phyloP scores from a whole-genome alignment of 208 protist genomes.

The Novymonas esmeraldas region DNA sequence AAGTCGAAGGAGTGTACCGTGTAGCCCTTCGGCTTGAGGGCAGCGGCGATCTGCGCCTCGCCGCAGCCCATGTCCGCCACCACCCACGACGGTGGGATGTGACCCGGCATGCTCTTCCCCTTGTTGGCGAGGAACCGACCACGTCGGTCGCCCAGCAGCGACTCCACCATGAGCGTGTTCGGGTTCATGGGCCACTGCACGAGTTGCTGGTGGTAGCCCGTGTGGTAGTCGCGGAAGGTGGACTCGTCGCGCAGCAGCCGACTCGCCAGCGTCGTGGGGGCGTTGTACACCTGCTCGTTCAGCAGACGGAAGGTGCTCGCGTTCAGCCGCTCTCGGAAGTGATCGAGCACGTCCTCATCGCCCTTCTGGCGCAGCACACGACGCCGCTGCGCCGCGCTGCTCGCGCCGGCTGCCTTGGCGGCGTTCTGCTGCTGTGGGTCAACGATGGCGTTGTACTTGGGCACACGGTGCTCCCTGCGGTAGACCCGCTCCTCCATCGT shows the following conservation, averaged over 20 bases:
- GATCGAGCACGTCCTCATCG: conserved; percentile 80
- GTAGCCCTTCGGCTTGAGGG: conserved; percentile 75
- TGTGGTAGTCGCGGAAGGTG: conserved; percentile 93
- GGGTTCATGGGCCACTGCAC: conserved; percentile 94
- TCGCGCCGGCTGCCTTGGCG: conserved; percentile 50
- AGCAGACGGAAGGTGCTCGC: conserved; percentile 86
- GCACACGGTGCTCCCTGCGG: conserved; percentile 65
- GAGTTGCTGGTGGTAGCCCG: conserved; percentile 93
- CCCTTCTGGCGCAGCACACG: conserved; percentile 66
- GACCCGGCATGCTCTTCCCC: conserved; percentile 78
- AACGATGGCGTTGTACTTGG: conserved; percentile 42
- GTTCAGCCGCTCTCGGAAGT: conserved; percentile 86
- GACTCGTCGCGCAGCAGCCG: conserved; percentile 76
- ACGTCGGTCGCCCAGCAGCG: conserved; percentile 75
- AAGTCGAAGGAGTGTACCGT: conserved; percentile 97
- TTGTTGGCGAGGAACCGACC: conserved; percentile 82
- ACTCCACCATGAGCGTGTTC: conserved; percentile 86
- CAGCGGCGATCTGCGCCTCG: conserved; percentile 89
- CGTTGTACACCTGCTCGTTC: conserved; percentile 91
- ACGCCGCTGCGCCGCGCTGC: conserved; percentile 85
- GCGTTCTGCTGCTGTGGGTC: conserved; percentile 28
- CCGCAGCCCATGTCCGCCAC: conserved; percentile 97
- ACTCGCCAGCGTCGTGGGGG: conserved; percentile 71
- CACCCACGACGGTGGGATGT: conserved; percentile 82
- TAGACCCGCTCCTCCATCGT: conserved; percentile 60